Evolutionary conservation across 495 filamentous ascomycete genomes (phyloP).

Genomic region (Podospora anserina): DNA sequence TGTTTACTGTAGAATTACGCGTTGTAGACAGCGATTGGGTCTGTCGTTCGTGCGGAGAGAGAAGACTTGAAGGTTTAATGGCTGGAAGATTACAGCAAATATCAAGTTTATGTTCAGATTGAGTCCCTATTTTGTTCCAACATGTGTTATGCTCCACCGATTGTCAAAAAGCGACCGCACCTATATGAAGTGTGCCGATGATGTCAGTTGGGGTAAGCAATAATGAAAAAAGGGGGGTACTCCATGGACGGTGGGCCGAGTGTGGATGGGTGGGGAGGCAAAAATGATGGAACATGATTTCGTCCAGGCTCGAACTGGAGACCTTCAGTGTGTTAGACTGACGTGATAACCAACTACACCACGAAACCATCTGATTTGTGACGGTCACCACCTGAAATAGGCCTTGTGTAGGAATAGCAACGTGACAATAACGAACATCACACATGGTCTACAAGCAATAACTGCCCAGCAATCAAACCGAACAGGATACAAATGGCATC

Average conservation of each 20-base stretch:
- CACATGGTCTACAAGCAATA: too few relatives aligned
- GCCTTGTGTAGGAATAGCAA: too few relatives aligned
- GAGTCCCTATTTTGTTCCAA: not conserved
- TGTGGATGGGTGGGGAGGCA: not conserved
- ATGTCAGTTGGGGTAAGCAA: not conserved
- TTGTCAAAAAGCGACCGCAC: too few relatives aligned
- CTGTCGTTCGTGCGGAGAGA: not conserved
- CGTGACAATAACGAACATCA: too few relatives aligned
- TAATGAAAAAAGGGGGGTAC: not conserved
- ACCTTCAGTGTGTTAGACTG: not conserved
- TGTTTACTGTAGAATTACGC: not conserved
- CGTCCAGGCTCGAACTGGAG: not conserved
- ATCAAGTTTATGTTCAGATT: not conserved
- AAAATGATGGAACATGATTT: not conserved
- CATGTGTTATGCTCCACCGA: too few relatives aligned
- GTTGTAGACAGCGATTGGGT: not conserved
- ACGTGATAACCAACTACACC: not conserved
- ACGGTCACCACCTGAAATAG: accelerated
- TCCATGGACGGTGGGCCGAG: not conserved
- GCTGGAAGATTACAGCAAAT: not conserved
- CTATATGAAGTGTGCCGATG: not conserved
- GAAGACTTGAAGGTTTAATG: not conserved
- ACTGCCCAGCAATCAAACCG: too few relatives aligned
- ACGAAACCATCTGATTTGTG: not conserved
- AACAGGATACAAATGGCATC: too few relatives aligned